Conservation (phyloP, 768 basidiomycete genomes). For the Boletus insuetus region DNA sequence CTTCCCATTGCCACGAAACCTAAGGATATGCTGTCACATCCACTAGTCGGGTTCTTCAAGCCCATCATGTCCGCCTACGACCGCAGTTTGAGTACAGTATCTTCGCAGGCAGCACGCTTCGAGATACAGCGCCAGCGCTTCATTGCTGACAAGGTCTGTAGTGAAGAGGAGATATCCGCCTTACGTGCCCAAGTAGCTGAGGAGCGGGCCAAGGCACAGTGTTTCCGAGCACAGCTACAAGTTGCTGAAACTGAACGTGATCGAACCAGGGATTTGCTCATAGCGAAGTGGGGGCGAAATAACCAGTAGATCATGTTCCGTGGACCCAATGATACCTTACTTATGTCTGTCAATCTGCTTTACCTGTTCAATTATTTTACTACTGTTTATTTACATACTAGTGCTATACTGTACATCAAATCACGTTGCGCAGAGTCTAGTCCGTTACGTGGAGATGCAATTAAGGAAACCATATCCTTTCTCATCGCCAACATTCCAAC, state of each 20-base stretch:
- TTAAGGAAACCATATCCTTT: conserved; percentile 25
- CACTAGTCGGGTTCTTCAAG: conserved; percentile 8
- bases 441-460: conserved; percentile 2
- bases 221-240: conserved; percentile 3
- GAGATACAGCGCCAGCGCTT: conserved; percentile 11
- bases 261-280: conserved; percentile 8
- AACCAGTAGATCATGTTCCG: background rate
- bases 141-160: conserved; percentile 2
- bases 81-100: background rate
- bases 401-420: background rate
- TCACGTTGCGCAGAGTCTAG: no score
- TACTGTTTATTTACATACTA: background rate
- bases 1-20: background rate
- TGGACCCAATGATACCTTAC: no score
- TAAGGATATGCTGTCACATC: background rate
- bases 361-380: background rate
- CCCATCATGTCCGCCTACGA: conserved; percentile 12
- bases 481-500: conserved; percentile 24
- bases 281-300: conserved; percentile 4
- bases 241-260: conserved; percentile 3
- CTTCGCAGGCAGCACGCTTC: conserved; percentile 6
- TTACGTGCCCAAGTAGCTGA: conserved; percentile 7
- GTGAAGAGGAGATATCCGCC: conserved; percentile 1
- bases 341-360: background rate
- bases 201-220: conserved; percentile 4